These are phyloP conservation scores for Penicillium sp. DNA, from an alignment of 2,329 filamentous ascomycete genomes.

Conservation along the genomic window DNA sequence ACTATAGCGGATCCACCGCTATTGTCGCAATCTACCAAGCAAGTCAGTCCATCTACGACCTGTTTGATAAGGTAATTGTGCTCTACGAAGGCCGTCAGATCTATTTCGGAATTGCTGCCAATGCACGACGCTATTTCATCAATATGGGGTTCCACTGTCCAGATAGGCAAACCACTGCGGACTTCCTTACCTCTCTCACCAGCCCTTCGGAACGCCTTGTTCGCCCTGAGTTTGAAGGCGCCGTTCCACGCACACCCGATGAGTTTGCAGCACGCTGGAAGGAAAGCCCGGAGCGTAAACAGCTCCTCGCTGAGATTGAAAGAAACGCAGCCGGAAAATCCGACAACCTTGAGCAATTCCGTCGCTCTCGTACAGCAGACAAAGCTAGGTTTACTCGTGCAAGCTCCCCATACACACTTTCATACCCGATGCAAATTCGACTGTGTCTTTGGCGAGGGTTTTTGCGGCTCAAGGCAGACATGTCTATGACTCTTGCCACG, in stretches of 20 bases:
- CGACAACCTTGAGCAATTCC: constrained; percentile 35
- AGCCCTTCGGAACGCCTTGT: constrained; percentile 59
- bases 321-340: constrained; percentile 38
- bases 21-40: constrained; percentile 56
- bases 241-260: constrained; percentile 64
- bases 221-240: constrained; percentile 57
- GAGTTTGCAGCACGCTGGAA: constrained; percentile 62
- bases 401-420: constrained; percentile 78
- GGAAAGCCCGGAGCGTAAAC: constrained; percentile 47
- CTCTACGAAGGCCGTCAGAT: constrained; percentile 73
- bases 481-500: constrained; percentile 65
- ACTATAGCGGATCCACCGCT: constrained; percentile 48
- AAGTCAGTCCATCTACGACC: constrained; percentile 48
- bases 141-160: constrained; percentile 67
- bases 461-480: constrained; percentile 70
- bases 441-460: constrained; percentile 80
- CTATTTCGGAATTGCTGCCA: constrained; percentile 63
- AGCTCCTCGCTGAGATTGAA: constrained; percentile 42
- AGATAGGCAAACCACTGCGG: constrained; percentile 63
- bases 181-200: constrained; percentile 68
- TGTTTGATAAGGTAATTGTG: constrained; percentile 69
- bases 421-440: constrained; percentile 68
- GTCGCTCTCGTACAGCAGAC: constrained; percentile 38
- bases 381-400: constrained; percentile 50
- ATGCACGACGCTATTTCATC: constrained; percentile 65